Evolutionary conservation across 257 asterid genomes (phyloP).

Genomic region (Solanum lignicaule): DNA sequence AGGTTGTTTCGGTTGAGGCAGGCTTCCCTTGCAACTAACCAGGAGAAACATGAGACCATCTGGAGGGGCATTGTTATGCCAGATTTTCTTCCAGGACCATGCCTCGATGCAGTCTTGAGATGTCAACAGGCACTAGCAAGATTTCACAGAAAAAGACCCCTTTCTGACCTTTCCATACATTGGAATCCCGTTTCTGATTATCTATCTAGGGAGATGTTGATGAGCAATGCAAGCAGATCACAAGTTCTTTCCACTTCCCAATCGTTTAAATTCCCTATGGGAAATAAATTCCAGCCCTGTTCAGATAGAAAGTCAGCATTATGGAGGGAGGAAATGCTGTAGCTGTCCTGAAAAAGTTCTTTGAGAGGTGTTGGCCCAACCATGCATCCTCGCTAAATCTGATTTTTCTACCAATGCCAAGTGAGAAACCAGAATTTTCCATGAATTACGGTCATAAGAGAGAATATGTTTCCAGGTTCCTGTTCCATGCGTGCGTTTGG

Average conservation of each 20-base stretch:
- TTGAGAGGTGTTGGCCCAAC: neutral
- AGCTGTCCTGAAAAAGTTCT: neutral
- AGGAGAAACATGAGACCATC: neutral
- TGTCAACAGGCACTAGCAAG: neutral
- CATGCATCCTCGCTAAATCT: neutral
- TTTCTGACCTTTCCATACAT: neutral
- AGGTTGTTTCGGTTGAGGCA: neutral
- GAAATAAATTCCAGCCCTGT: neutral
- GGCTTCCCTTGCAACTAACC: neutral
- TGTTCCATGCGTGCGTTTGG: neutral
- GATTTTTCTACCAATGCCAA: neutral
- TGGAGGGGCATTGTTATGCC: neutral
- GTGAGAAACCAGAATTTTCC: neutral
- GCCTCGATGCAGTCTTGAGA: neutral
- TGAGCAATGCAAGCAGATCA: neutral
- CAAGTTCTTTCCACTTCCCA: neutral
- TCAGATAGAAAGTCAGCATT: neutral
- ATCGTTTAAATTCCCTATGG: neutral
- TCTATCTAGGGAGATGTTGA: neutral
- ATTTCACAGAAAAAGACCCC: neutral
- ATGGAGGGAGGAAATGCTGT: neutral
- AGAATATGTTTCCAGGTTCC: neutral
- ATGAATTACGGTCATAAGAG: neutral
- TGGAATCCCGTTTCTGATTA: neutral
- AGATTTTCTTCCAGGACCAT: neutral